Evolutionary conservation across 306 rosid genomes (phyloP), one percentile per base, ranked within the genome.

Genomic region (Cucurbita ficifolia): DNA sequence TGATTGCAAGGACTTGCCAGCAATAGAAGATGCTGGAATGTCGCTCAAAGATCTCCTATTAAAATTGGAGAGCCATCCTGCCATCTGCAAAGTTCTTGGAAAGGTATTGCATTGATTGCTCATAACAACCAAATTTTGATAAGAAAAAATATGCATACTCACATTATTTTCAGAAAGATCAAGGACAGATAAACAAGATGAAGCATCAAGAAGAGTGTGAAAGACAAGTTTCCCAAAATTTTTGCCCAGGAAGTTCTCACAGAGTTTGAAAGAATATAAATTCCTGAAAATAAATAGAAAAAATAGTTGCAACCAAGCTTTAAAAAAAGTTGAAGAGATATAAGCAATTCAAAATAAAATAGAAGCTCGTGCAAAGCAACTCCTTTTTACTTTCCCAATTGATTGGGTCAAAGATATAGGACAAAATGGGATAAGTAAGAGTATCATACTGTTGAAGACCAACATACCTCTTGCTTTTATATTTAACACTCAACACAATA

Each of bases 151-250:
- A 50, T 54, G 40, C 78, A 60, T 56, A 77, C 93, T 85, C 82
- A 94, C 98, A 46, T 77, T 77, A 83, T 94, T 94, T 35, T 82
- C 92, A 72, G 98, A 89, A 78, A 94, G 94, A 80, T 94, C 97
- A 71, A 89, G 96, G 79, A 81, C 74, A 70, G 90, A 85, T 81
- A 89, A 81, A 84, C 80, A 35, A 74, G 96, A 89, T 8, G 92
- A 86, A 83, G 85, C 80, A 78, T 85, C 67, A 59, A 91, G 84
- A 84, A 94, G 91, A 53, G 86, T 81, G 56, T 17, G 65, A 60
- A 88, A 82, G 76, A 90, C 84, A 78, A 76, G 64, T 77, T 78
- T 83, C 39, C 90, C 97, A 68, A 86, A 89, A 76, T 81, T 79
- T 43, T 80, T 70, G 35, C 92, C 88, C 54, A 86, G 85, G 81